Evolutionary conservation across 106 monocot genomes (phyloP).

Genomic region (Phalaenopsis equestris): DNA sequence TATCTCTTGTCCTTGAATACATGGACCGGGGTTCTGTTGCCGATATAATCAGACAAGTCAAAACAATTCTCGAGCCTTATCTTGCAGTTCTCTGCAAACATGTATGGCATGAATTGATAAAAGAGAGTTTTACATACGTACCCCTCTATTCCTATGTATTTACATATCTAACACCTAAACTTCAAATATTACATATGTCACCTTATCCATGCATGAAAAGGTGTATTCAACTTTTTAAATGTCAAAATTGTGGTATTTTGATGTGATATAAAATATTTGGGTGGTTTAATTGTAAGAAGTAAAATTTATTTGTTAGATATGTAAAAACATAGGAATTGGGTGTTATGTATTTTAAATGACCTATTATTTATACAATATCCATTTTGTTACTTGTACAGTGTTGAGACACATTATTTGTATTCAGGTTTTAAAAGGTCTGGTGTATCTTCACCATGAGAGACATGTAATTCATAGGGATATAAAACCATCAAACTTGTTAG

Average conservation of each 20-base stretch:
- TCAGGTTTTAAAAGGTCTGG: conserved; percentile 85
- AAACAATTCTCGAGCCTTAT: conserved; percentile 95
- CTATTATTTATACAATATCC: not conserved
- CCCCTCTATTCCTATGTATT: too few species aligned
- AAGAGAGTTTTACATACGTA: not conserved
- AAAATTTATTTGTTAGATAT: too few species aligned
- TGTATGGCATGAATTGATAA: conserved; percentile 10
- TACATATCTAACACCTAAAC: too few species aligned
- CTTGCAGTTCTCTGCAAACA: conserved; percentile 93
- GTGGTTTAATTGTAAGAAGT: too few species aligned
- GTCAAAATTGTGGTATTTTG: too few species aligned
- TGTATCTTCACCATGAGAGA: conserved; percentile 88
- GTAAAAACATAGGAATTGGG: too few species aligned
- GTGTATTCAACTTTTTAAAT: too few species aligned
- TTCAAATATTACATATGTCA: too few species aligned
- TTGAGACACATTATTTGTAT: conserved; percentile 5
- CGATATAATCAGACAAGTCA: conserved; percentile 81
- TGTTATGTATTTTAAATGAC: not conserved
- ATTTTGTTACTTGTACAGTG: not conserved
- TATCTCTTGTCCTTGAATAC: conserved; percentile 91
- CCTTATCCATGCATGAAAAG: too few species aligned
- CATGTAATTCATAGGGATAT: conserved; percentile 94
- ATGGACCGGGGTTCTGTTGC: conserved; percentile 42
- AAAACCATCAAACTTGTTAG: conserved; percentile 79
- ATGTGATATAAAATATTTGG: too few species aligned